Evolutionary conservation across 2,329 filamentous ascomycete genomes (phyloP).

Genomic region (Pleomassaria siparia): DNA sequence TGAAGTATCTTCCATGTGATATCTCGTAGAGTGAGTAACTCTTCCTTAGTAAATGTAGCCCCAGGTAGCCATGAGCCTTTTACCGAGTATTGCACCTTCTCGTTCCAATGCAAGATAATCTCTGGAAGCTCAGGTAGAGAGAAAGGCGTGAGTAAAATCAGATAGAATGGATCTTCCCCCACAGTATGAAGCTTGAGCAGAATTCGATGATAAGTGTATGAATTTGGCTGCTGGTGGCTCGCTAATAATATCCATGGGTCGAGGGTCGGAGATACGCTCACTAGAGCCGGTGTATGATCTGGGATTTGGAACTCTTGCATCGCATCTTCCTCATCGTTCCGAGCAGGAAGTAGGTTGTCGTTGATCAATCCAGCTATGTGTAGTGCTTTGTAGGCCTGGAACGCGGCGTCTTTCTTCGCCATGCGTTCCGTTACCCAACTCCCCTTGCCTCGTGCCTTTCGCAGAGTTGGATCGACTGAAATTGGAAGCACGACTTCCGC

Average conservation of each 20-base stretch:
- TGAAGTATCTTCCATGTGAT: conserved; percentile 31
- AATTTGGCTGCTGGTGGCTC: conserved; percentile 12
- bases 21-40: conserved; percentile 20
- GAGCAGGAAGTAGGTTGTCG: conserved; percentile 72
- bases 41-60: conserved; percentile 12
- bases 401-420: conserved; percentile 79
- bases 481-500: conserved; percentile 72
- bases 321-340: conserved; percentile 21
- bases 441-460: conserved; percentile 53
- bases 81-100: conserved; percentile 23
- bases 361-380: conserved; percentile 73
- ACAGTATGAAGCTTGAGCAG: conserved; percentile 17
- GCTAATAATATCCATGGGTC: conserved; percentile 35
- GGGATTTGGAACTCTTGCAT: conserved; percentile 25
- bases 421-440: conserved; percentile 72
- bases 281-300: conserved; percentile 28
- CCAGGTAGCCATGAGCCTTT: conserved; percentile 14
- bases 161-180: conserved; percentile 16
- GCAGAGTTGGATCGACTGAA: conserved; percentile 64
- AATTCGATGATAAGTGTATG: conserved; percentile 20
- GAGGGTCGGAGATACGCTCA: conserved; percentile 24
- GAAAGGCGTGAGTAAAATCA: conserved; percentile 25
- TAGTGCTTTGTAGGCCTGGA: conserved; percentile 73
- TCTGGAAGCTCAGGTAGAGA: conserved; percentile 21
- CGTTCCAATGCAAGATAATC: conserved; percentile 36